phyloP scores from a whole-genome alignment of 1,284 basidiomycete genomes.

The Apiotrichum brassicae region DNA sequence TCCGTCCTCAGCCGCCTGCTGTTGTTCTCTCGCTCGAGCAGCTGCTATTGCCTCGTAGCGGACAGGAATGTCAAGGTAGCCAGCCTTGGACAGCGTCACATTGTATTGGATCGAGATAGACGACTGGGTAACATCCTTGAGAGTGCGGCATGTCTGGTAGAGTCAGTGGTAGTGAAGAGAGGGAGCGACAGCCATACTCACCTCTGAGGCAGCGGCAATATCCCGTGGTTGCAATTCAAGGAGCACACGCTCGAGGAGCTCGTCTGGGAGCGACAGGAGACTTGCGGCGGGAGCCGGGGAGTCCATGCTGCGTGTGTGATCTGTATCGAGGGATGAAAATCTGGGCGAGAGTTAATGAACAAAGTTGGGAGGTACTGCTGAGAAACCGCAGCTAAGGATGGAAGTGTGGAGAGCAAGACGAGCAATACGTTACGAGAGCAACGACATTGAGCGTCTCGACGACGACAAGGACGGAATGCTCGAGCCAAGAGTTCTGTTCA shows the following conservation, averaged over 20 bases:
- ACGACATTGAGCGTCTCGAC: too few relatives aligned
- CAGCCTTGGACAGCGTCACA: constrained; percentile 20
- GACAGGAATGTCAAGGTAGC: constrained; percentile 26
- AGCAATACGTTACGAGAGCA: too few relatives aligned
- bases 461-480: too few relatives aligned
- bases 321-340: too few relatives aligned
- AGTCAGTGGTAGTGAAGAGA: background rate
- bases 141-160: constrained; percentile 9
- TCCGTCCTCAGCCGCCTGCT: background rate
- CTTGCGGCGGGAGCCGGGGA: background rate
- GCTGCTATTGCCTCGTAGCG: background rate
- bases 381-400: too few relatives aligned
- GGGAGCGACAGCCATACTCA: constrained; percentile 12
- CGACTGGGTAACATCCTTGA: constrained; percentile 1
- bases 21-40: background rate
- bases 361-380: too few relatives aligned
- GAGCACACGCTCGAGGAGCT: constrained; percentile 29
- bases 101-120: constrained; percentile 27
- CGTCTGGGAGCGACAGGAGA: constrained; percentile 22
- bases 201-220: constrained; percentile 18
- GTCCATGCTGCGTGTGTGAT: too few relatives aligned
- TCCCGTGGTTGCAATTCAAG: constrained; percentile 18
- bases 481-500: too few relatives aligned
- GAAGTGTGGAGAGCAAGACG: too few relatives aligned
- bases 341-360: too few relatives aligned